These are phyloP conservation scores for Withania somnifera DNA, from an alignment of 305 asterid species.

Conservation along the genomic window DNA sequence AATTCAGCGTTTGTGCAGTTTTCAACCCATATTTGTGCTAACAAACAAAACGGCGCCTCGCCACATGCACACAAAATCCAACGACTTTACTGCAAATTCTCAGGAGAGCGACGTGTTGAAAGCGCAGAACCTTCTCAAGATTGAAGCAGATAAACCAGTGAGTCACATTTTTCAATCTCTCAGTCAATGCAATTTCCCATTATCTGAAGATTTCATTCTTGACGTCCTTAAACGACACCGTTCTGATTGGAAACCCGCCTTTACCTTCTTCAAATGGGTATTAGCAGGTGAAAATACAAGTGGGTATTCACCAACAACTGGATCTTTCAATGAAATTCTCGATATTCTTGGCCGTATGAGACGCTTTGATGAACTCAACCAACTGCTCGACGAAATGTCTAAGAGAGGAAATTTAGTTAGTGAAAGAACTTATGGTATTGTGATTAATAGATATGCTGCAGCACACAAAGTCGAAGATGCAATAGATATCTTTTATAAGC, in stretches of 20 bases:
- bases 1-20: not conserved
- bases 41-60: not conserved
- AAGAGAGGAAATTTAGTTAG: slow-evolving; percentile 22
- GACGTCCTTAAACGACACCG: slow-evolving; percentile 27
- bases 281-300: too few species aligned
- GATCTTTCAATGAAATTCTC: slow-evolving; percentile 45
- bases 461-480: slow-evolving; percentile 66
- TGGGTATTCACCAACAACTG: slow-evolving; percentile 18
- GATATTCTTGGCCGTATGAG: slow-evolving; percentile 52
- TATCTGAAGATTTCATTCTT: slow-evolving; percentile 35
- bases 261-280: slow-evolving; percentile 49
- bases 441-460: slow-evolving; percentile 39
- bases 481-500: slow-evolving; percentile 32
- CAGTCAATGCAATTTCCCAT: slow-evolving; percentile 12
- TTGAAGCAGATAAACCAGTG: slow-evolving; percentile 18
- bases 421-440: slow-evolving; percentile 36
- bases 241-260: slow-evolving; percentile 66
- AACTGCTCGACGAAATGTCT: slow-evolving; percentile 75
- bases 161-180: slow-evolving; percentile 37
- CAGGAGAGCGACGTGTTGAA: slow-evolving; percentile 15
- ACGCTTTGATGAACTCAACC: slow-evolving; percentile 34
- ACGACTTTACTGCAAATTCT: not conserved
- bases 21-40: not conserved
- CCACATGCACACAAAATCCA: not conserved
- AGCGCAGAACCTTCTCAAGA: slow-evolving; percentile 42